phyloP scores from a whole-genome alignment of 176 grass and related monocot genomes.

The Juncus effusus region DNA sequence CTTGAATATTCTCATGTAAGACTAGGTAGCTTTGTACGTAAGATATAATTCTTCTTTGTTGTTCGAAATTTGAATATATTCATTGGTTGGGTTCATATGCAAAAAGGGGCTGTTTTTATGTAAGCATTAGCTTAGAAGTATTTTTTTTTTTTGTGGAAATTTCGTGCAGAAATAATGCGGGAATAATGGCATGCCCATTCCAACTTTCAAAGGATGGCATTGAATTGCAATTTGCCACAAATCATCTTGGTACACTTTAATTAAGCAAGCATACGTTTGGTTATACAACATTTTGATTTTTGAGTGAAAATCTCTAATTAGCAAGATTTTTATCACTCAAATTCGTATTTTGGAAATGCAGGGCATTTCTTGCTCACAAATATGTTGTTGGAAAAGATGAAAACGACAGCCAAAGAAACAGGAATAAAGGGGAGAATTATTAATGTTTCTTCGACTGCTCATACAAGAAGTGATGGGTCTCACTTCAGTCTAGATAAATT shows the following conservation, averaged over 20 bases:
- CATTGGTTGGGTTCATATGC: not conserved
- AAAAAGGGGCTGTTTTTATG: not conserved
- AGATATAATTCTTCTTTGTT: not conserved
- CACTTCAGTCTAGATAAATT: conserved; percentile 52
- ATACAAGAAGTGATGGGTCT: conserved; percentile 46
- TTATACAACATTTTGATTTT: too few species aligned
- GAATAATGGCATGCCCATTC: conserved; percentile 80
- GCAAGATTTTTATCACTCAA: not conserved
- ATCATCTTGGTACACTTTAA: conserved; percentile 51
- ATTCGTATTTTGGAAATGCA: conserved; percentile 22
- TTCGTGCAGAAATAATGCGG: conserved; percentile 81
- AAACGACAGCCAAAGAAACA: conserved; percentile 59
- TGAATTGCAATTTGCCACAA: conserved; percentile 78
- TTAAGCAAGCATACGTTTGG: too few species aligned
- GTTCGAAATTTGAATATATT: not conserved
- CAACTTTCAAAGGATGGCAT: conserved; percentile 64
- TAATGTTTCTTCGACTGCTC: conserved; percentile 60
- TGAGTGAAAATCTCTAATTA: too few species aligned
- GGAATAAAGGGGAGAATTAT: conserved; percentile 69
- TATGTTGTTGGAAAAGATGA: conserved; percentile 83
- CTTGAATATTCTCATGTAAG: conserved; percentile 82
- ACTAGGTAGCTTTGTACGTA: not conserved
- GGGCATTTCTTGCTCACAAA: conserved; percentile 85
- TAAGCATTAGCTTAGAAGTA: conserved; percentile 1
- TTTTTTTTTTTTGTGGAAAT: not conserved